These are phyloP conservation scores for Actinomucor elegans DNA, from an alignment of 371 early-diverging fungal species.

Conservation along the genomic window DNA sequence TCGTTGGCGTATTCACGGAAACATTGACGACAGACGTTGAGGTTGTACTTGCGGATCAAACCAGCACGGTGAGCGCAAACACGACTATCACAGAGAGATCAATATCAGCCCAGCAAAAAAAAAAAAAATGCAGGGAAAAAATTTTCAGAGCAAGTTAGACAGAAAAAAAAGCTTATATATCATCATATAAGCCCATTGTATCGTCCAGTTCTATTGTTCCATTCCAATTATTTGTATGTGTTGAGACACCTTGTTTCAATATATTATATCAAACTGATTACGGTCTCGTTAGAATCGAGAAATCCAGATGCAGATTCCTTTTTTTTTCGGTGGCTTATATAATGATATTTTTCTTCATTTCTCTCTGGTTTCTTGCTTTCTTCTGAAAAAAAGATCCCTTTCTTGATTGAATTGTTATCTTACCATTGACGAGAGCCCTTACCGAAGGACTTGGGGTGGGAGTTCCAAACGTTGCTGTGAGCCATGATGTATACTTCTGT, in stretches of 20 bases:
- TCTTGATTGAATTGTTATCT: too few species aligned
- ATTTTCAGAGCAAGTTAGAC: neutral
- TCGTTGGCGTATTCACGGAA: conserved; percentile 99
- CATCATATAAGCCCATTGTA: too few species aligned
- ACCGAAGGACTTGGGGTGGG: conserved; percentile 93
- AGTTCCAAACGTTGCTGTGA: conserved; percentile 91
- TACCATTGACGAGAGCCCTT: conserved; percentile 98
- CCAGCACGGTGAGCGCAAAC: conserved; percentile 98
- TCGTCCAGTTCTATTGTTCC: too few species aligned
- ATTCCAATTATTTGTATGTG: too few species aligned
- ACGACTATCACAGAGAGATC: too few species aligned
- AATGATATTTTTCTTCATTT: too few species aligned
- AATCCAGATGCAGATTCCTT: too few species aligned
- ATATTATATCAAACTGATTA: neutral
- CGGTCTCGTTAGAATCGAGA: too few species aligned
- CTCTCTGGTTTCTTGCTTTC: neutral
- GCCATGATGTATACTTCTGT: conserved; percentile 67
- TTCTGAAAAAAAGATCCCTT: too few species aligned
- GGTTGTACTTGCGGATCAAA: conserved; percentile 99
- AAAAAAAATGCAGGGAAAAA: neutral
- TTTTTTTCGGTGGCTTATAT: conserved; percentile 21
- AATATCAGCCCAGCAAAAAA: too few species aligned
- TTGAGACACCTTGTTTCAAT: too few species aligned
- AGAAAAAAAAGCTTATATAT: neutral
- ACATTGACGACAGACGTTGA: conserved; percentile 99